Conservation (phyloP, 805 yeast genomes). For the Yarrowia alimentaria region DNA sequence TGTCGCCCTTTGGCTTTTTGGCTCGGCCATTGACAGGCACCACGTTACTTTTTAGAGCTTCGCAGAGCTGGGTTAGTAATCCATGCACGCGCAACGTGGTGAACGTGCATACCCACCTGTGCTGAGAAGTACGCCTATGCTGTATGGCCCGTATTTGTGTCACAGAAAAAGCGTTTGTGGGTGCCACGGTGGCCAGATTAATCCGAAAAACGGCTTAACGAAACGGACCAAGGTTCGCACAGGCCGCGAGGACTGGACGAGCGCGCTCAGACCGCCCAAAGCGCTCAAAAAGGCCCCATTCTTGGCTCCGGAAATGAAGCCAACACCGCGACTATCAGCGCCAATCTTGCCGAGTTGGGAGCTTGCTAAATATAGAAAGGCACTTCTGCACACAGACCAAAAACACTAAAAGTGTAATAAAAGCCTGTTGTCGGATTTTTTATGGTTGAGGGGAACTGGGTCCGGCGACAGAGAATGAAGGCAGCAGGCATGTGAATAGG, state of each 20-base stretch:
- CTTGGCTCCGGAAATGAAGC: constrained; percentile 7
- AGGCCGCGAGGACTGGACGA: too few species aligned
- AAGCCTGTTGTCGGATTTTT: not conserved
- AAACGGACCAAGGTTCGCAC: too few species aligned
- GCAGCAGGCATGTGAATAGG: too few species aligned
- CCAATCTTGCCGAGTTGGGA: constrained; percentile 10
- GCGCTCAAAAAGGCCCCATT: too few species aligned
- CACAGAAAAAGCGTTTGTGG: too few species aligned
- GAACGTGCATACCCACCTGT: constrained; percentile 27
- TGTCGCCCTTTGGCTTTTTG: not conserved
- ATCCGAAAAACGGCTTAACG: too few species aligned
- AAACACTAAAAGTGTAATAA: not conserved
- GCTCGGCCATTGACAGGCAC: constrained; percentile 13
- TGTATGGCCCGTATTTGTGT: too few species aligned
- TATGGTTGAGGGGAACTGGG: constrained; percentile 16
- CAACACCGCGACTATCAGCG: constrained; percentile 10
- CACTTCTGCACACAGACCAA: not conserved
- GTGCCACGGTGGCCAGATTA: too few species aligned
- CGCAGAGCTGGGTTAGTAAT: too few species aligned
- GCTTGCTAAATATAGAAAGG: constrained; percentile 9
- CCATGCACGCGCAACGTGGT: constrained; percentile 28
- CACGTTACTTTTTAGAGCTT: too few species aligned
- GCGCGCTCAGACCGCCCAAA: too few species aligned
- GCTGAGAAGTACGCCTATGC: not conserved
- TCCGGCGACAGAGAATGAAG: too few species aligned